Evolutionary conservation across 371 early-diverging fungal genomes (phyloP).

Genomic region (Umbelopsis sp.): DNA sequence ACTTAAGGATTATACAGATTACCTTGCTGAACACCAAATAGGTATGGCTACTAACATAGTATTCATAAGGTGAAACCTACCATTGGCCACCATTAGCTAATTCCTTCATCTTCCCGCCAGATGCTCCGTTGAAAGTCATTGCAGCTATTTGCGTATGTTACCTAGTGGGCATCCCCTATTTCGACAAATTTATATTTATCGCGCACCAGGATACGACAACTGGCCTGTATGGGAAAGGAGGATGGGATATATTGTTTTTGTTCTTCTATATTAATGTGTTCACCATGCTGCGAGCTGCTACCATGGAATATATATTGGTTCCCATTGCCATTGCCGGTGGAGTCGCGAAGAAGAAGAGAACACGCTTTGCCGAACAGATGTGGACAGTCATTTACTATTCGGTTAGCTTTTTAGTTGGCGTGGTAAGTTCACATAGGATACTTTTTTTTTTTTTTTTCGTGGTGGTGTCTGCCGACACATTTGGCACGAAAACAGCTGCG

Average conservation of each 20-base stretch:
- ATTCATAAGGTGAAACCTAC: neutral
- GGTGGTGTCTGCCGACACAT: neutral
- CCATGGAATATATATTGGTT: conserved; percentile 57
- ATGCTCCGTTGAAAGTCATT: conserved; percentile 39
- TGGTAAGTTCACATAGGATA: conserved; percentile 38
- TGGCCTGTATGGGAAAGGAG: conserved; percentile 57
- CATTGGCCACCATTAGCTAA: neutral
- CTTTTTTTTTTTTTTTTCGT: too few species aligned
- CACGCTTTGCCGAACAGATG: conserved; percentile 73
- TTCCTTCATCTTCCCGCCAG: conserved; percentile 20
- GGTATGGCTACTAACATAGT: conserved; percentile 23
- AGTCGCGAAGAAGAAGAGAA: conserved; percentile 50
- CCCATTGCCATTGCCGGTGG: conserved; percentile 52
- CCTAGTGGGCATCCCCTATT: conserved; percentile 40
- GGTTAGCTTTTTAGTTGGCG: conserved; percentile 45
- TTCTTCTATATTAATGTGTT: conserved; percentile 65
- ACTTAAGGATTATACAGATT: conserved; percentile 11
- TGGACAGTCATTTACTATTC: conserved; percentile 69
- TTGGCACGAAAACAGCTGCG: too few species aligned
- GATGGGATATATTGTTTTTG: conserved; percentile 59
- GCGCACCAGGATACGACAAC: conserved; percentile 35
- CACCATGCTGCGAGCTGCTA: conserved; percentile 60
- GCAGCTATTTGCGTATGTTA: conserved; percentile 34
- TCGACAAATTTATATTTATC: conserved; percentile 54
- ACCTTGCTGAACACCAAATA: conserved; percentile 45